These are phyloP conservation scores for Cryptococcus sp. DNA, from an alignment of 1,284 basidiomycete genomes.

Conservation along the genomic window DNA sequence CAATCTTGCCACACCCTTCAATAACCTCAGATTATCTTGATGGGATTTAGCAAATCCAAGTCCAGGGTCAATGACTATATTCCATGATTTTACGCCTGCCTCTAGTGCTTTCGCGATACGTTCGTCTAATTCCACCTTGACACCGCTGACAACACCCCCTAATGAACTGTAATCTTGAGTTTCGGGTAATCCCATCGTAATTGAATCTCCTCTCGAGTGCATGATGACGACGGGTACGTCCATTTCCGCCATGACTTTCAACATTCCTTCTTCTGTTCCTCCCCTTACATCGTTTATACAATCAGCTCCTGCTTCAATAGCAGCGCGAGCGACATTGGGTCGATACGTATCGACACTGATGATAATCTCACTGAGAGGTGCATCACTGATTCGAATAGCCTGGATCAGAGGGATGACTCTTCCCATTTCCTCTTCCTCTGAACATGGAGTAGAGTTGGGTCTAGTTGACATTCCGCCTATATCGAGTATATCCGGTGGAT, in stretches of 20 bases:
- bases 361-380: constrained; percentile 47
- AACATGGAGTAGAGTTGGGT: constrained; percentile 64
- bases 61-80: constrained; percentile 87
- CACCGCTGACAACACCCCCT: constrained; percentile 62
- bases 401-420: constrained; percentile 70
- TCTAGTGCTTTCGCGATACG: constrained; percentile 67
- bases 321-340: constrained; percentile 68
- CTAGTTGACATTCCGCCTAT: constrained; percentile 92
- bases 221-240: constrained; percentile 73
- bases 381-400: constrained; percentile 28
- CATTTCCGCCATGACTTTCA: constrained; percentile 59
- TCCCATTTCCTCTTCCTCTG: constrained; percentile 65
- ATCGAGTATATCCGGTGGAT: constrained; percentile 68
- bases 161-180: constrained; percentile 61
- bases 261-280: constrained; percentile 61
- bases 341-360: constrained; percentile 95
- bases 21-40: constrained; percentile 67
- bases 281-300: constrained; percentile 94
- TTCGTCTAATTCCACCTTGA: constrained; percentile 67
- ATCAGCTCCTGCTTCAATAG: constrained; percentile 77
- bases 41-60: constrained; percentile 90
- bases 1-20: constrained; percentile 54
- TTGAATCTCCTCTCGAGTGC: constrained; percentile 81
- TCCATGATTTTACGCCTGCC: constrained; percentile 80
- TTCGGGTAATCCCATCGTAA: constrained; percentile 54